These are phyloP conservation scores for Paramecium bursaria DNA, from an alignment of 73 alveolate species.

Conservation along the genomic window DNA sequence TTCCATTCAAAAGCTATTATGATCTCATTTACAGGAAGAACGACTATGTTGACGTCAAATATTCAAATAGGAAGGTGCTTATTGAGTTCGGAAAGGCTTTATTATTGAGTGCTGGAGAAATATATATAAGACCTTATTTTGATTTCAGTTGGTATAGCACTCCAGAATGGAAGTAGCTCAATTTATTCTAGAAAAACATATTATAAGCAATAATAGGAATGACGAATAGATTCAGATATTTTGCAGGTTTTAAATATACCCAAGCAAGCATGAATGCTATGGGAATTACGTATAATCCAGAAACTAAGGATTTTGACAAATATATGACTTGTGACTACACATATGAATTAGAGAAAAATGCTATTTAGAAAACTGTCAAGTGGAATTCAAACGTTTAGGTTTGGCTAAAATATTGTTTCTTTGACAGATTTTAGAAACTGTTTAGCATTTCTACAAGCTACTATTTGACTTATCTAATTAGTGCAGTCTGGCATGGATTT, in stretches of 20 bases:
- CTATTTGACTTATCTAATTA: constrained; percentile 21
- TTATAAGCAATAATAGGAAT: constrained; percentile 35
- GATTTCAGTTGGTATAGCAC: constrained; percentile 18
- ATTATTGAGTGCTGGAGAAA: constrained; percentile 30
- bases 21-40: not conserved
- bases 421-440: constrained; percentile 23
- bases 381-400: constrained; percentile 65
- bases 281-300: constrained; percentile 65
- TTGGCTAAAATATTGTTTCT: constrained; percentile 68
- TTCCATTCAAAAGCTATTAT: constrained; percentile 23
- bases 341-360: constrained; percentile 55
- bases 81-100: not conserved
- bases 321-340: constrained; percentile 30
- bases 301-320: constrained; percentile 56
- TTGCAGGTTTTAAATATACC: constrained; percentile 62
- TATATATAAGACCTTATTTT: constrained; percentile 7
- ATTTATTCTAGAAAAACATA: constrained; percentile 11
- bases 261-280: constrained; percentile 66
- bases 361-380: constrained; percentile 54
- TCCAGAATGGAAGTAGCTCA: constrained; percentile 13
- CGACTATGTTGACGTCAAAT: constrained; percentile 2
- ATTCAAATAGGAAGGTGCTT: not conserved
- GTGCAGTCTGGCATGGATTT: constrained; percentile 63
- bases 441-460: constrained; percentile 15
- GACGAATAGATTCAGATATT: constrained; percentile 53